A percentile compares a stretch with the other conserved stretches of the same genome.
Evolutionary conservation across 495 filamentous ascomycete species (phyloP).

Genomic region (Apodospora peruviana): DNA sequence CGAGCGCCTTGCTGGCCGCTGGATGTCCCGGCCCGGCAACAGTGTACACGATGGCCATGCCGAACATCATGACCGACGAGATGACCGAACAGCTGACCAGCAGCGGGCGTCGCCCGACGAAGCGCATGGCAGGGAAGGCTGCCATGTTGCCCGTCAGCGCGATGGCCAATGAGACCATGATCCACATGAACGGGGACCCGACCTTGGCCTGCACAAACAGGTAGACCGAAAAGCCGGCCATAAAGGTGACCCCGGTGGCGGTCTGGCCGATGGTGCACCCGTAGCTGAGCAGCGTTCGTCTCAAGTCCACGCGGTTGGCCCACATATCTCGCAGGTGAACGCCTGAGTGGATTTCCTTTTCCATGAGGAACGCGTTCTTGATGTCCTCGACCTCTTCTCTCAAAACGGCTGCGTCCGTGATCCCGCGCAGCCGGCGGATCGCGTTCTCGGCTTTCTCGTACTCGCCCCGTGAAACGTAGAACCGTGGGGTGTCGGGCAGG

Average conservation of each 20-base stretch:
- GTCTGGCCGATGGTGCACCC: slow-evolving; percentile 18
- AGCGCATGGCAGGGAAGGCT: slow-evolving; percentile 25
- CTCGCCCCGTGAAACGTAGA: slow-evolving; percentile 29
- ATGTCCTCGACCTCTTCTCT: slow-evolving; percentile 27
- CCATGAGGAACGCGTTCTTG: slow-evolving; percentile 16
- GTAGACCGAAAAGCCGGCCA: slow-evolving; percentile 28
- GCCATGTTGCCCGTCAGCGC: slow-evolving; percentile 25
- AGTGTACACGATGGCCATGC: slow-evolving; percentile 22
- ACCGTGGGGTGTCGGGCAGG: slow-evolving; percentile 53
- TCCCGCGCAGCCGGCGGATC: slow-evolving; percentile 20
- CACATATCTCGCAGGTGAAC: slow-evolving; percentile 26
- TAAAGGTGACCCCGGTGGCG: slow-evolving; percentile 24
- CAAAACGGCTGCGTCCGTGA: slow-evolving; percentile 21
- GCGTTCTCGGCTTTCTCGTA: slow-evolving; percentile 26
- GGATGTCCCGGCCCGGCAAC: slow-evolving; percentile 1
- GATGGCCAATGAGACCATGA: slow-evolving; percentile 26
- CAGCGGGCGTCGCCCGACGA: slow-evolving; percentile 17
- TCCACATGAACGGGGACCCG: slow-evolving; percentile 25
- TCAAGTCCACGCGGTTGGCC: slow-evolving; percentile 19
- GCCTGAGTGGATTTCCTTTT: slow-evolving; percentile 19
- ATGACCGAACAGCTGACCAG: slow-evolving; percentile 14
- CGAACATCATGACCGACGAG: slow-evolving; percentile 20
- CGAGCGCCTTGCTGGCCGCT: slow-evolving; percentile 17
- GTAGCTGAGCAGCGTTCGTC: slow-evolving; percentile 25
- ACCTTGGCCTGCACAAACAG: slow-evolving; percentile 24